Percentiles rank a stretch among this genome's conserved stretches.
Conservation (phyloP, 2,329 filamentous ascomycete species). For the Myriangium duriaei region DNA sequence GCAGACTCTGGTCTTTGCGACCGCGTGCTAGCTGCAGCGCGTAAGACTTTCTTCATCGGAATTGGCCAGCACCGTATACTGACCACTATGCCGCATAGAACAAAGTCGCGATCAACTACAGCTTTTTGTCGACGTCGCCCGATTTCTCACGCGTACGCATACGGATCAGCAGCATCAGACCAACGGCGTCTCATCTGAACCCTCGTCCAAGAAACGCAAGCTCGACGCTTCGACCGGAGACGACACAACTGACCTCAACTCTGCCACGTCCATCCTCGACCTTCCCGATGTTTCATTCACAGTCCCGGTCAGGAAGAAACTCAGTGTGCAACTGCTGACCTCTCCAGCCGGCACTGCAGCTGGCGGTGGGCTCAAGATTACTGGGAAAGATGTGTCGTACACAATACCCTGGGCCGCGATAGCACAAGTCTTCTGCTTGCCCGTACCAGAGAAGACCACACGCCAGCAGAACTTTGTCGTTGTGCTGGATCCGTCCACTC, state of each 20-base stretch:
- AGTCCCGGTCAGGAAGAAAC: slow-evolving; percentile 51
- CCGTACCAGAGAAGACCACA: slow-evolving; percentile 51
- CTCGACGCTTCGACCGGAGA: slow-evolving; percentile 26
- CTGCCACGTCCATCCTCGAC: slow-evolving; percentile 24
- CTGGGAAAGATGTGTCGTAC: slow-evolving; percentile 41
- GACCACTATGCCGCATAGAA: slow-evolving; percentile 3
- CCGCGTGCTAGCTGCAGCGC: slow-evolving; percentile 12
- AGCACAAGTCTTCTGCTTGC: slow-evolving; percentile 47
- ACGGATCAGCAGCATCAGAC: slow-evolving; percentile 8
- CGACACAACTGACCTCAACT: slow-evolving; percentile 10
- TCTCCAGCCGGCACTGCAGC: slow-evolving; percentile 17
- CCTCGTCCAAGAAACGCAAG: slow-evolving; percentile 38
- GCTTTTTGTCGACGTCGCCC: slow-evolving; percentile 39
- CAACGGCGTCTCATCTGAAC: slow-evolving; percentile 12
- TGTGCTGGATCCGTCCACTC: slow-evolving; percentile 32
- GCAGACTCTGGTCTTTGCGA: slow-evolving; percentile 11
- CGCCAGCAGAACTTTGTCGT: slow-evolving; percentile 52
- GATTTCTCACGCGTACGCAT: slow-evolving; percentile 25
- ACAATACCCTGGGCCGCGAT: slow-evolving; percentile 38
- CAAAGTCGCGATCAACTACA: slow-evolving; percentile 14
- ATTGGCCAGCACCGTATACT: background rate
- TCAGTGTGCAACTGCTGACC: slow-evolving; percentile 43
- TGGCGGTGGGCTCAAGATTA: slow-evolving; percentile 30
- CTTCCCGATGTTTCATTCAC: slow-evolving; percentile 48
- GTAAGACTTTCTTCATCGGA: slow-evolving; percentile 6